Percentiles rank a stretch among this genome's conserved stretches.
Evolutionary conservation across 495 filamentous ascomycete genomes (phyloP).

Genomic region (Aspergillus bridgeri): DNA sequence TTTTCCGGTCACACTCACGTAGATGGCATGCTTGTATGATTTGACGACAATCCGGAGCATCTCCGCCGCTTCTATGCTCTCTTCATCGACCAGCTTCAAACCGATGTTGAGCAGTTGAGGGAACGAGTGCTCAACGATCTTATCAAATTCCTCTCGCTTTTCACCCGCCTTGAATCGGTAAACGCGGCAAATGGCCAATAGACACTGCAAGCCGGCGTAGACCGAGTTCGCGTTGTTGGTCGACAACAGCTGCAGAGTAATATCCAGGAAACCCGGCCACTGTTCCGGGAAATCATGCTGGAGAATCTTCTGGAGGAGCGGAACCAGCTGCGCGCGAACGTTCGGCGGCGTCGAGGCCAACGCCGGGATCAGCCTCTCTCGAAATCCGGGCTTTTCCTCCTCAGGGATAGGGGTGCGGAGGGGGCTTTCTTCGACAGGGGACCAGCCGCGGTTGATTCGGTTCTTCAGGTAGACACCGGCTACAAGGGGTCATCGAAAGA

Average conservation of each 20-base stretch:
- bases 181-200: slow-evolving; percentile 87
- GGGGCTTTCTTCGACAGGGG: slow-evolving; percentile 63
- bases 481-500: slow-evolving; percentile 36
- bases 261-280: slow-evolving; percentile 91
- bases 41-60: slow-evolving; percentile 95
- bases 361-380: slow-evolving; percentile 82
- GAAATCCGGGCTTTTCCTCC: slow-evolving; percentile 81
- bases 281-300: slow-evolving; percentile 90
- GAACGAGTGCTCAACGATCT: slow-evolving; percentile 87
- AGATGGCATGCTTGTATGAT: slow-evolving; percentile 95
- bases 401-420: slow-evolving; percentile 72
- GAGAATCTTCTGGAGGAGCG: slow-evolving; percentile 90
- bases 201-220: slow-evolving; percentile 88
- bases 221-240: slow-evolving; percentile 80
- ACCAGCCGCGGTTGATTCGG: slow-evolving; percentile 87
- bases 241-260: slow-evolving; percentile 80
- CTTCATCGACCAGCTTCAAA: slow-evolving; percentile 81
- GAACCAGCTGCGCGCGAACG: slow-evolving; percentile 86
- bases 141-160: slow-evolving; percentile 82
- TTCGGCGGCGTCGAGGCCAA: slow-evolving; percentile 74
- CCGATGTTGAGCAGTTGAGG: slow-evolving; percentile 87
- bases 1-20: slow-evolving; percentile 56
- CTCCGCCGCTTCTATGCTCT: slow-evolving; percentile 88
- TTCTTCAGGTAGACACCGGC: slow-evolving; percentile 98
- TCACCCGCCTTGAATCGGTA: slow-evolving; percentile 90